Evolutionary conservation across 192 early-diverging fungal species (phyloP).

Genomic region (Powellomyces hirtus): DNA sequence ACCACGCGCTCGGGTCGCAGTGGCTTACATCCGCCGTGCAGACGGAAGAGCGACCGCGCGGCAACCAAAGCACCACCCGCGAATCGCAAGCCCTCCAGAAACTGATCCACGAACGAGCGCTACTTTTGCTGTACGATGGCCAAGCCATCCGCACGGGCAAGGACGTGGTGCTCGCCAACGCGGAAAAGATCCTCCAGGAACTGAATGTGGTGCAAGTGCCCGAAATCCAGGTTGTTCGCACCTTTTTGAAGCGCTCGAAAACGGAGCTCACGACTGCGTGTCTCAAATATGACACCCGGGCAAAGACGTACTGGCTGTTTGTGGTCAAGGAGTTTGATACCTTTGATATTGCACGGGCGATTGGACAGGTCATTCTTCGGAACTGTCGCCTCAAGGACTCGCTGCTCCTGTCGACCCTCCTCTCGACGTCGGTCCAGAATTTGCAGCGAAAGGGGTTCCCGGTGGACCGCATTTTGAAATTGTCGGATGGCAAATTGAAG

Average conservation of each 20-base stretch:
- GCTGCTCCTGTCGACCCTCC: conserved; percentile 70
- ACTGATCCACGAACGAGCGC: conserved; percentile 71
- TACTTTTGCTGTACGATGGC: conserved; percentile 71
- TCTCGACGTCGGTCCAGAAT: conserved; percentile 67
- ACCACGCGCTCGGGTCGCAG: conserved; percentile 58
- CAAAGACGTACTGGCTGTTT: conserved; percentile 34
- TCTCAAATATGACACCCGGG: conserved; percentile 33
- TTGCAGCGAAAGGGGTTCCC: conserved; percentile 72
- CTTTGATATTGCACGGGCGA: conserved; percentile 75
- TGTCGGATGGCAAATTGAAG: conserved; percentile 37
- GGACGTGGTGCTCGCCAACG: conserved; percentile 42
- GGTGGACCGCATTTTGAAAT: conserved; percentile 61
- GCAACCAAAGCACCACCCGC: conserved; percentile 32
- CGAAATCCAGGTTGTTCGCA: conserved; percentile 61
- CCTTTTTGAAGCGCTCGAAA: conserved; percentile 38
- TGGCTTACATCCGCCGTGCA: conserved; percentile 66
- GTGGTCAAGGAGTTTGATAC: conserved; percentile 64
- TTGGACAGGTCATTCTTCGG: conserved; percentile 67
- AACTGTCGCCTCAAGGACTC: conserved; percentile 73
- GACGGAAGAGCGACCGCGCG: conserved; percentile 52
- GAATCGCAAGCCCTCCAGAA: conserved; percentile 52
- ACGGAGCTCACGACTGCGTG: conserved; percentile 65
- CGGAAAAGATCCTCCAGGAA: conserved; percentile 55
- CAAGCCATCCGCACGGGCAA: conserved; percentile 40
- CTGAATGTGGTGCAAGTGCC: conserved; percentile 67